phyloP scores from a whole-genome alignment of 306 rosid genomes.

The Comarum palustre region DNA sequence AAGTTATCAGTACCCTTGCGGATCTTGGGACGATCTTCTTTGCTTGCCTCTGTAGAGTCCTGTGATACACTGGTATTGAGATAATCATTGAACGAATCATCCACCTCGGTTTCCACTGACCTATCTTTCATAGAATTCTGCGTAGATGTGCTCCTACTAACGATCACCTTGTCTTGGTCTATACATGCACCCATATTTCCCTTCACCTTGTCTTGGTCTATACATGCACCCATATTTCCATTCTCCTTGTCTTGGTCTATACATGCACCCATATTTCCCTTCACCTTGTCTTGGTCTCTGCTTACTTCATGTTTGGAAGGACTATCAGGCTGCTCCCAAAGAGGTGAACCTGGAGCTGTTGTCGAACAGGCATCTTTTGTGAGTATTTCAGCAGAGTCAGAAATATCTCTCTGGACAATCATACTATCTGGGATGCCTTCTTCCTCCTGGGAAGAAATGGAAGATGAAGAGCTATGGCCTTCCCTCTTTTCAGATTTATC shows the following conservation, averaged over 20 bases:
- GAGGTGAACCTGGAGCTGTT: slow-evolving; percentile 21
- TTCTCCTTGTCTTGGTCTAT: slow-evolving; percentile 20
- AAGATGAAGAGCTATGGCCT: slow-evolving; percentile 21
- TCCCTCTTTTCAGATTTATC: slow-evolving; percentile 25
- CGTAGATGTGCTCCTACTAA: slow-evolving; percentile 9
- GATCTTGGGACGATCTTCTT: slow-evolving; percentile 34
- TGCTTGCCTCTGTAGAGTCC: slow-evolving; percentile 33
- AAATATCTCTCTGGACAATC: slow-evolving; percentile 13
- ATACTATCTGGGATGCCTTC: slow-evolving; percentile 16
- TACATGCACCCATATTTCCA: too few relatives aligned
- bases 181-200: slow-evolving; percentile 20
- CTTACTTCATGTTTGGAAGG: slow-evolving; percentile 18
- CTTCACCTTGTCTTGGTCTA: too few relatives aligned
- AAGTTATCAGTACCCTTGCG: slow-evolving; percentile 28
- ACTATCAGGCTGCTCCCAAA: slow-evolving; percentile 24
- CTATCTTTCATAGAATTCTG: slow-evolving; percentile 25
- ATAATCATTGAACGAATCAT: slow-evolving; percentile 35
- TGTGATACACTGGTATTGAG: slow-evolving; percentile 30
- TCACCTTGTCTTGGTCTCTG: slow-evolving; percentile 15
- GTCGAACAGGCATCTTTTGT: slow-evolving; percentile 21
- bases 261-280: slow-evolving; percentile 20
- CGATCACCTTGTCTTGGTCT: slow-evolving; percentile 19
- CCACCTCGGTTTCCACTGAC: slow-evolving; percentile 30
- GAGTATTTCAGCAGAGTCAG: slow-evolving; percentile 23
- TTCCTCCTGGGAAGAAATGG: slow-evolving; percentile 26